These are phyloP conservation scores for Cercophora newfieldiana DNA, from an alignment of 495 filamentous ascomycete species.

Conservation along the genomic window DNA sequence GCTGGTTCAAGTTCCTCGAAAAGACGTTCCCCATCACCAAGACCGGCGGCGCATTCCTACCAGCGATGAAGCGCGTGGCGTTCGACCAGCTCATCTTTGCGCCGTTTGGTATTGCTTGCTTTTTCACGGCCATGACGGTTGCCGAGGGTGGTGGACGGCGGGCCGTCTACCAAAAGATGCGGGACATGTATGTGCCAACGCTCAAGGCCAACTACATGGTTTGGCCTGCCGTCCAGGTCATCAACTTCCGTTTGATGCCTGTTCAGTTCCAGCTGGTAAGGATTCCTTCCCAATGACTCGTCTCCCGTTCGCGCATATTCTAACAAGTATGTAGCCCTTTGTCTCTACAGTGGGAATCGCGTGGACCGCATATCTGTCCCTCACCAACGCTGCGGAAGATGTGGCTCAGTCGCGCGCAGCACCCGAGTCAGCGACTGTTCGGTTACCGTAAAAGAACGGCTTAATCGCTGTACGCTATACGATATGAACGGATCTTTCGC, in stretches of 20 bases:
- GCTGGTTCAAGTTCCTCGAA: conserved; percentile 92
- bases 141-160: conserved; percentile 88
- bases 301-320: no score
- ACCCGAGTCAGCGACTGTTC: conserved; percentile 35
- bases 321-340: conserved; percentile 68
- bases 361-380: conserved; percentile 97
- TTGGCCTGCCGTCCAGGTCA: conserved; percentile 93
- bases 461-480: neutral
- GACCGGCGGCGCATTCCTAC: conserved; percentile 61
- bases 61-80: conserved; percentile 84
- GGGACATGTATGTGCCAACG: conserved; percentile 89
- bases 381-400: conserved; percentile 87
- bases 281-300: conserved; percentile 24
- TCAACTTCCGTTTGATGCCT: conserved; percentile 95
- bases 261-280: conserved; percentile 96
- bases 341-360: conserved; percentile 95
- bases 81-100: conserved; percentile 96
- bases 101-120: conserved; percentile 82
- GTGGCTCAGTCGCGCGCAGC: conserved; percentile 19
- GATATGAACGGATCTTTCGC: neutral
- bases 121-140: conserved; percentile 96
- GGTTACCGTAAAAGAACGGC: conserved; percentile 17
- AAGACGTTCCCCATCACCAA: conserved; percentile 81
- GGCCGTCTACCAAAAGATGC: conserved; percentile 80
- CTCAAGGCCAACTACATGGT: conserved; percentile 95